A percentile compares a stretch with the other conserved stretches of the same genome.
These are phyloP conservation scores for Syzygium aqueum DNA, from an alignment of 345 rosid species.

Conservation along the genomic window DNA sequence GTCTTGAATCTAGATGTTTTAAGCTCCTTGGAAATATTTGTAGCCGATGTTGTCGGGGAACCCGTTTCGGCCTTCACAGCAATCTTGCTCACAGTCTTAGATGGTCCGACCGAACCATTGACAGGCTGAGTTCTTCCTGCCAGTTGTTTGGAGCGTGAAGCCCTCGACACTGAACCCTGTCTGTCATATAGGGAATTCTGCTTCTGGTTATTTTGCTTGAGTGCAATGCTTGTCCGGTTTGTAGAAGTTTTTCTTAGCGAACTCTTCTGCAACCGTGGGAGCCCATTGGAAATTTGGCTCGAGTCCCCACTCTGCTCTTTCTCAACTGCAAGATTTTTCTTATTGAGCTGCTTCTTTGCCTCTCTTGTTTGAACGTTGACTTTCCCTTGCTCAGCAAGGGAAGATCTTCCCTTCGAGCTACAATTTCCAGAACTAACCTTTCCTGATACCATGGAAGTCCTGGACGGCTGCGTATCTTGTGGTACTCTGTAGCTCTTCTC, in stretches of 20 bases:
- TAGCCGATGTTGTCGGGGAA: constrained; percentile 25
- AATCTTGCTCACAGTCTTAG: constrained; percentile 30
- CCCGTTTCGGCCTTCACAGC: constrained; percentile 17
- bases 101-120: constrained; percentile 17
- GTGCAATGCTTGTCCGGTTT: constrained; percentile 24
- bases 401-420: constrained; percentile 32
- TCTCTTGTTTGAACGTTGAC: constrained; percentile 33
- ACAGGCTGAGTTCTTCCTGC: constrained; percentile 20
- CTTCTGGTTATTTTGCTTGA: constrained; percentile 60
- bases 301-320: constrained; percentile 35
- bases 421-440: constrained; percentile 22
- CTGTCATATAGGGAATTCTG: constrained; percentile 40
- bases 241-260: constrained; percentile 28
- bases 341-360: constrained; percentile 16
- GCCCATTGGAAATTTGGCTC: constrained; percentile 23
- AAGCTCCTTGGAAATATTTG: constrained; percentile 19
- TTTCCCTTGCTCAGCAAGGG: constrained; percentile 34
- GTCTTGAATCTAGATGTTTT: constrained; percentile 28
- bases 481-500: constrained; percentile 21
- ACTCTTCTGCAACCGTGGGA: constrained; percentile 17
- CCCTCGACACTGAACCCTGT: constrained; percentile 23
- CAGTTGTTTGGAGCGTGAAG: constrained; percentile 25
- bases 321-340: constrained; percentile 24
- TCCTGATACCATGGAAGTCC: constrained; percentile 8
- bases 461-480: constrained; percentile 10